Evolutionary conservation across 768 basidiomycete genomes (phyloP).

Genomic region (Russula sp.): DNA sequence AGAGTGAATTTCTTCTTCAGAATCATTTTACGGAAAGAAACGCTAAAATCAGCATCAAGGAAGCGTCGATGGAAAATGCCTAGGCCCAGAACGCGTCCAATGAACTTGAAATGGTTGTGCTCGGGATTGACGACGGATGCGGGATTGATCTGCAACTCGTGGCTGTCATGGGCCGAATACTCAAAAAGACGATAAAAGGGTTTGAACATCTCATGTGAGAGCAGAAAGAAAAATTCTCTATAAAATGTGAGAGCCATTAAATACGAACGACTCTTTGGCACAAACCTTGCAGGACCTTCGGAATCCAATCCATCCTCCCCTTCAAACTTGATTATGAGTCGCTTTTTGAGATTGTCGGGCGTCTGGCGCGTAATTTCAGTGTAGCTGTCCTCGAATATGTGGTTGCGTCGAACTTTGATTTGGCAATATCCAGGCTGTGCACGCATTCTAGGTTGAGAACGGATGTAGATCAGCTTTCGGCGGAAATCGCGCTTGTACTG

Average conservation of each 20-base stretch:
- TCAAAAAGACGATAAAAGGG: conserved; percentile 99
- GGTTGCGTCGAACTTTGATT: too few species aligned
- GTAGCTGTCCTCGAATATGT: too few species aligned
- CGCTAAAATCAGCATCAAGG: conserved; percentile 98
- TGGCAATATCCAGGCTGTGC: too few species aligned
- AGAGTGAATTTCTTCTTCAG: conserved; percentile 94
- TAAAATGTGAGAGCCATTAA: background rate
- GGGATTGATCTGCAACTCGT: conserved; percentile 98
- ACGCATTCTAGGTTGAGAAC: too few species aligned
- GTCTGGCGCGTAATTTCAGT: too few species aligned
- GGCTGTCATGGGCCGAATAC: conserved; percentile 99
- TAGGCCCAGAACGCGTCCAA: conserved; percentile 90
- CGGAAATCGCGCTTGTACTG: too few species aligned
- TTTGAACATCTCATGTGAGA: conserved; percentile 99
- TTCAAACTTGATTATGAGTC: too few species aligned
- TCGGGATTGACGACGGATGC: conserved; percentile 98
- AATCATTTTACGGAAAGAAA: conserved; percentile 99
- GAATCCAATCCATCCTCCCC: too few species aligned
- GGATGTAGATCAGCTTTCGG: too few species aligned
- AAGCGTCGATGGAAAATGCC: conserved; percentile 99
- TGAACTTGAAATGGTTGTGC: conserved; percentile 99
- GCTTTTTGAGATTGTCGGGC: too few species aligned
- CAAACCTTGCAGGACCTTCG: too few species aligned
- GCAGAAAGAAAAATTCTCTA: conserved; percentile 99
- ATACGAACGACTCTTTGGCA: too few species aligned